Evolutionary conservation across 2,329 filamentous ascomycete species (phyloP).

Genomic region (Exophiala sp.): DNA sequence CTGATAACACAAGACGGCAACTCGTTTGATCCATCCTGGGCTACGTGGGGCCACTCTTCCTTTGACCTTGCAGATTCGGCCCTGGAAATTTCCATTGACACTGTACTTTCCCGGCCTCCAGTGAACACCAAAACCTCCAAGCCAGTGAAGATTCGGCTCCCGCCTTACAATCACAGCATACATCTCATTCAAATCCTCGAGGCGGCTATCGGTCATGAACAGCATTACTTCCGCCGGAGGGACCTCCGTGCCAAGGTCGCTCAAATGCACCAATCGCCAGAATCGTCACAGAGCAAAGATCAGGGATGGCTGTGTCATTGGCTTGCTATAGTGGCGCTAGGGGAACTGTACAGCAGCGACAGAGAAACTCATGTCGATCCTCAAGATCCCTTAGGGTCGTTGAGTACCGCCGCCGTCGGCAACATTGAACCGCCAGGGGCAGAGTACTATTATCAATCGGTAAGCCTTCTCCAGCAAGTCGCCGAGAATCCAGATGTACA

Average conservation of each 20-base stretch:
- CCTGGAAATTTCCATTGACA: slow-evolving; percentile 18
- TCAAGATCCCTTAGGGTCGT: neutral
- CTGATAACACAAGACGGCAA: slow-evolving; percentile 7
- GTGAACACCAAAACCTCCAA: neutral
- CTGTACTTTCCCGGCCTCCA: slow-evolving; percentile 9
- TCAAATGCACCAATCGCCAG: slow-evolving; percentile 18
- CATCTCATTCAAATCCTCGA: slow-evolving; percentile 15
- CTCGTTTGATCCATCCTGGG: slow-evolving; percentile 16
- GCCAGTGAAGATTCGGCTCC: slow-evolving; percentile 16
- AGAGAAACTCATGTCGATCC: slow-evolving; percentile 1
- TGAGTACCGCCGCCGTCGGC: neutral
- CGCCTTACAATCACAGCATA: slow-evolving; percentile 19
- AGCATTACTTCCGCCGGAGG: slow-evolving; percentile 16
- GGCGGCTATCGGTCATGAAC: slow-evolving; percentile 14
- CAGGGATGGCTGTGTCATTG: slow-evolving; percentile 21
- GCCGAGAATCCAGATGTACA: slow-evolving; percentile 17
- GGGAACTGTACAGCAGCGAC: slow-evolving; percentile 15
- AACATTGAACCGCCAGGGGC: slow-evolving; percentile 10
- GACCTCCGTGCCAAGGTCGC: slow-evolving; percentile 11
- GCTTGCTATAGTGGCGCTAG: slow-evolving; percentile 16
- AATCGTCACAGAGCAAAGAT: slow-evolving; percentile 17
- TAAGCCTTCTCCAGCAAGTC: slow-evolving; percentile 19
- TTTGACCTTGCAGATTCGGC: slow-evolving; percentile 9
- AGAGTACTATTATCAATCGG: slow-evolving; percentile 18
- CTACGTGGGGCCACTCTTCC: slow-evolving; percentile 7